These are phyloP conservation scores for Tolypocladium ophioglossoides DNA, from an alignment of 2,329 filamentous ascomycete genomes.

Conservation along the genomic window DNA sequence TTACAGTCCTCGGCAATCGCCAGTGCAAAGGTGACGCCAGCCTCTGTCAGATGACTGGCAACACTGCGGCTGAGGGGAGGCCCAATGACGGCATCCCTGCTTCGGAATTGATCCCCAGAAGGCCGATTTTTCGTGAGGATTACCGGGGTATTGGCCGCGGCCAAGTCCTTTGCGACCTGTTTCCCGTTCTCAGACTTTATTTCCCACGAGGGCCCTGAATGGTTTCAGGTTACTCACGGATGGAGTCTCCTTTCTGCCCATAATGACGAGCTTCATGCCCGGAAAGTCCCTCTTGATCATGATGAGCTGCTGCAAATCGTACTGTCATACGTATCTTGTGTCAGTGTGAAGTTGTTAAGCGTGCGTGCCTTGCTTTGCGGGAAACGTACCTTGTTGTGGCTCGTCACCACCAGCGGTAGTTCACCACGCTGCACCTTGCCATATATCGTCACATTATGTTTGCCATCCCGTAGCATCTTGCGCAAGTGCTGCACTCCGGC, in stretches of 20 bases:
- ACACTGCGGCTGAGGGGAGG: slow-evolving; percentile 29
- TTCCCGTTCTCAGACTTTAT: neutral
- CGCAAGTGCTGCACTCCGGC: slow-evolving; percentile 21
- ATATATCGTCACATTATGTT: slow-evolving; percentile 22
- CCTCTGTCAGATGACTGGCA: slow-evolving; percentile 26
- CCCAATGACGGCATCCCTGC: slow-evolving; percentile 20
- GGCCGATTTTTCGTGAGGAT: neutral
- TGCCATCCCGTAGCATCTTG: slow-evolving; percentile 23
- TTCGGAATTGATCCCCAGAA: neutral
- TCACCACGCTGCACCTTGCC: slow-evolving; percentile 24
- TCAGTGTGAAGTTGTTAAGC: neutral
- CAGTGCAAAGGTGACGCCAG: slow-evolving; percentile 26
- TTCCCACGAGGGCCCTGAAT: neutral
- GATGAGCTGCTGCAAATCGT: neutral
- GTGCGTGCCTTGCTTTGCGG: slow-evolving; percentile 21
- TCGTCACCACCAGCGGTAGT: slow-evolving; percentile 28
- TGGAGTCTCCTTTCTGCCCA: neutral
- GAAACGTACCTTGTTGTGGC: slow-evolving; percentile 27
- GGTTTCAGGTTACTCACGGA: neutral
- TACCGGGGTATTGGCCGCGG: neutral
- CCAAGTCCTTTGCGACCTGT: neutral
- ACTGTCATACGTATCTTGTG: neutral
- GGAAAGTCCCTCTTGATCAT: neutral
- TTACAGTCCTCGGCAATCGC: neutral
- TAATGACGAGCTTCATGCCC: neutral